A percentile compares a stretch with the other conserved stretches of the same genome.
These are phyloP conservation scores for Grigorovia yakushimaensis DNA, from an alignment of 805 yeast genomes.

Conservation along the genomic window DNA sequence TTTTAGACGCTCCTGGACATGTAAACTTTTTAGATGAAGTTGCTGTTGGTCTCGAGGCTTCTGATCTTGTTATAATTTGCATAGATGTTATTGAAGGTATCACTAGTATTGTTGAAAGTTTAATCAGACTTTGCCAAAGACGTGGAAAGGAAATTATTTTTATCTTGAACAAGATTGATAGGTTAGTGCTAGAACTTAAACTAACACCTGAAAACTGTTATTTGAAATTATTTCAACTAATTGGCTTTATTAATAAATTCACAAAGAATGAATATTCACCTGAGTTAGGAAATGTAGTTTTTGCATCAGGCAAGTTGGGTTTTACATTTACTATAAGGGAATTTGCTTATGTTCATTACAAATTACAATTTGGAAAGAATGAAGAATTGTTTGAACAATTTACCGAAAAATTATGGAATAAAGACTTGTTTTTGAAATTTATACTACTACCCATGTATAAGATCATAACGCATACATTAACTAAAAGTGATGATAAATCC, in stretches of 20 bases:
- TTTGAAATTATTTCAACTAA: constrained; percentile 48
- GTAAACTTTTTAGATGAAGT: constrained; percentile 72
- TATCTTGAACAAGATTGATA: constrained; percentile 72
- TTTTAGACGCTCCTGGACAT: constrained; percentile 91
- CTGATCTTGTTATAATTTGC: constrained; percentile 60
- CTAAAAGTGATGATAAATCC: constrained; percentile 17
- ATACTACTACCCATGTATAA: constrained; percentile 77
- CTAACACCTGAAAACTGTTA: constrained; percentile 69
- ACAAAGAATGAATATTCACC: constrained; percentile 43
- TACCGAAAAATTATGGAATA: constrained; percentile 57
- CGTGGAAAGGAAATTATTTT: constrained; percentile 45
- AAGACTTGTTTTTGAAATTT: constrained; percentile 49
- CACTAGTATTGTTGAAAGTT: constrained; percentile 43
- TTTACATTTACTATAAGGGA: constrained; percentile 59
- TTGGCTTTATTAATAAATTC: constrained; percentile 59
- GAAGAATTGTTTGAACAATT: constrained; percentile 33
- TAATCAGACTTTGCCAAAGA: constrained; percentile 43
- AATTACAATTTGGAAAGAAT: constrained; percentile 22
- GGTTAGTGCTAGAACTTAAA: constrained; percentile 70
- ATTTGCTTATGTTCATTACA: constrained; percentile 46
- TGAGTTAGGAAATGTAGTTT: constrained; percentile 53
- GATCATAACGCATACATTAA: constrained; percentile 48
- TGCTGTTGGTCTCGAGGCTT: constrained; percentile 43
- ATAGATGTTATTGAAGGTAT: constrained; percentile 85
- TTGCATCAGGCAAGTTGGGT: constrained; percentile 57